phyloP scores from a whole-genome alignment of 805 yeast genomes.

The Myxozyma melibiosi region DNA sequence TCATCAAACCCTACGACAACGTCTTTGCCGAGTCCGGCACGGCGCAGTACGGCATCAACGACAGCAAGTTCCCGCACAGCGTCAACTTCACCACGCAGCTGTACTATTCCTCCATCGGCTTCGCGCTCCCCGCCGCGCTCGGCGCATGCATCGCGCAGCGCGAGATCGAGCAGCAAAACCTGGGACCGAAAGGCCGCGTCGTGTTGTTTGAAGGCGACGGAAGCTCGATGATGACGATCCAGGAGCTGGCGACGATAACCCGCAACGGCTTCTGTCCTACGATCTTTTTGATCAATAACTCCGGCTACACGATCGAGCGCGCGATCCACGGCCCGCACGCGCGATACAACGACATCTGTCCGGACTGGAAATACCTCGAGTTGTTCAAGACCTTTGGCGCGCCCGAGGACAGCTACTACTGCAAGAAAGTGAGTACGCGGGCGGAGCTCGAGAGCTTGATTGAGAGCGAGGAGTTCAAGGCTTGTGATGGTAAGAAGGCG shows the following conservation, averaged over 20 bases:
- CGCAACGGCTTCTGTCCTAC: conserved; percentile 65
- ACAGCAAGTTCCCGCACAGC: conserved; percentile 60
- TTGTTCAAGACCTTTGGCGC: conserved; percentile 68
- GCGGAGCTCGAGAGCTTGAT: conserved; percentile 40
- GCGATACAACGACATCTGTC: conserved; percentile 78
- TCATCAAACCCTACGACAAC: conserved; percentile 64
- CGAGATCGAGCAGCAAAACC: conserved; percentile 49
- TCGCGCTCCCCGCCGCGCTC: conserved; percentile 81
- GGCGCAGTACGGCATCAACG: conserved; percentile 74
- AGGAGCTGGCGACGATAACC: conserved; percentile 71
- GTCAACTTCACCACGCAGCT: conserved; percentile 57
- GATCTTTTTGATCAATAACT: conserved; percentile 75
- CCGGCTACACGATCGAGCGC: conserved; percentile 90
- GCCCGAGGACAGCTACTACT: conserved; percentile 33
- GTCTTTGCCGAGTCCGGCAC: conserved; percentile 85
- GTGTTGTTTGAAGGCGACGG: conserved; percentile 88
- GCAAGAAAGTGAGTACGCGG: conserved; percentile 32
- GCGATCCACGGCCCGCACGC: conserved; percentile 77
- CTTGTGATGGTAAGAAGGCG: conserved; percentile 42
- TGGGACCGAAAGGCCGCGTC: conserved; percentile 49
- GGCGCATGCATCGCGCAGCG: conserved; percentile 77
- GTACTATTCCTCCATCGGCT: conserved; percentile 85
- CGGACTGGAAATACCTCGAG: conserved; percentile 78
- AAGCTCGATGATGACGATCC: conserved; percentile 86
- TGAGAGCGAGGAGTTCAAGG: conserved; percentile 43